phyloP scores from a whole-genome alignment of 1,139 yeast genomes.

The Ogataea hybrid region DNA sequence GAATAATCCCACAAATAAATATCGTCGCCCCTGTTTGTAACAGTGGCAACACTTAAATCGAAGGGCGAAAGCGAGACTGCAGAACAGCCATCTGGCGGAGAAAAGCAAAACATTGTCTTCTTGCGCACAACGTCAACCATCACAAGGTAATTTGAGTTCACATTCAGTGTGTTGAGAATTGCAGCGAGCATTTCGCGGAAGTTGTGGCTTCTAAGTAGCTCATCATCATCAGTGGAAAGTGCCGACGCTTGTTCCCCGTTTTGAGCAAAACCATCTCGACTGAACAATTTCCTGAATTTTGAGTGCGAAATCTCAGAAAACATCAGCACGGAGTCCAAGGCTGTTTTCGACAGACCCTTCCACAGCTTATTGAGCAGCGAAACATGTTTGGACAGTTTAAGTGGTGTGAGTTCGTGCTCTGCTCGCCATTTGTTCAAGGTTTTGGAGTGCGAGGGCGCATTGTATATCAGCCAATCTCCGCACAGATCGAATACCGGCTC shows the following conservation, averaged over 20 bases:
- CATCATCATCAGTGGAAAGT: conserved; percentile 12
- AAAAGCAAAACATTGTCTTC: conserved; percentile 48
- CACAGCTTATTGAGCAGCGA: conserved; percentile 47
- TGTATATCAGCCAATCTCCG: conserved; percentile 52
- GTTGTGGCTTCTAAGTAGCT: conserved; percentile 15
- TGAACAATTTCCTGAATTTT: conserved; percentile 40
- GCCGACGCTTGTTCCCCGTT: background rate
- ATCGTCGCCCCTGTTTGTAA: conserved; percentile 58
- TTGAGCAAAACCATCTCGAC: conserved; percentile 34
- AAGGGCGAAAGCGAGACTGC: conserved; percentile 60
- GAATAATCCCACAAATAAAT: conserved; percentile 66
- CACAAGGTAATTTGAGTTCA: conserved; percentile 31
- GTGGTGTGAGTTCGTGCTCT: conserved; percentile 37
- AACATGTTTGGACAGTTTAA: conserved; percentile 45
- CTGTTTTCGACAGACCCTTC: conserved; percentile 48
- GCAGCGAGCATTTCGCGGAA: conserved; percentile 27
- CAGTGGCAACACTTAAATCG: conserved; percentile 58
- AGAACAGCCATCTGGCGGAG: conserved; percentile 63
- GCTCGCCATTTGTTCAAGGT: conserved; percentile 3
- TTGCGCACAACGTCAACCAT: conserved; percentile 40
- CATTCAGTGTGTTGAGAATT: conserved; percentile 27
- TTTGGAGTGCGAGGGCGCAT: conserved; percentile 32
- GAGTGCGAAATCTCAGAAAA: conserved; percentile 49
- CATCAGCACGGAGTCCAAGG: conserved; percentile 52
- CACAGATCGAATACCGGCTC: conserved; percentile 49